Percentiles rank a stretch among this genome's conserved stretches.
phyloP scores from a whole-genome alignment of 2,329 filamentous ascomycete genomes.

The Hypoxylon sp. region DNA sequence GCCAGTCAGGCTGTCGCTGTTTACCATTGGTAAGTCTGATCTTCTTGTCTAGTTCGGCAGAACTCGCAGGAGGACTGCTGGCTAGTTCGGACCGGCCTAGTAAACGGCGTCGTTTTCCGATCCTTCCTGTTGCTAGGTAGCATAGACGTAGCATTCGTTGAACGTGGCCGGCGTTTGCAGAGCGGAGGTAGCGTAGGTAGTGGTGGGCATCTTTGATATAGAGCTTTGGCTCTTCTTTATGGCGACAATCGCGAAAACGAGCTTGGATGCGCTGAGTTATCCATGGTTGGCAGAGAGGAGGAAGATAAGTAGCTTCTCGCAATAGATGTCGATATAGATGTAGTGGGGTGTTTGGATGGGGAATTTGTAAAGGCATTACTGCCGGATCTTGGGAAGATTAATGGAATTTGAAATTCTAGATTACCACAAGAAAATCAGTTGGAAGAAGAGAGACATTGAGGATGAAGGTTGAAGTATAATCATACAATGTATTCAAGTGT shows the following conservation, averaged over 20 bases:
- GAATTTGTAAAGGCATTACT: conserved; percentile 56
- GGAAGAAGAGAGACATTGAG: neutral
- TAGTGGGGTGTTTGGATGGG: conserved; percentile 54
- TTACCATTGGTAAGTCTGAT: conserved; percentile 16
- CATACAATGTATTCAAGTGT: too few relatives aligned
- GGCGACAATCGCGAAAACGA: conserved; percentile 62
- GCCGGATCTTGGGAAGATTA: neutral
- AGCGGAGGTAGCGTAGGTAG: conserved; percentile 64
- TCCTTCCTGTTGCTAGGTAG: conserved; percentile 66
- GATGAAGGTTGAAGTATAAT: neutral
- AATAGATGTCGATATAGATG: conserved; percentile 72
- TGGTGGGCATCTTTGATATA: conserved; percentile 61
- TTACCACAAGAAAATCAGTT: neutral
- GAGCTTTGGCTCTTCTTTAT: conserved; percentile 43
- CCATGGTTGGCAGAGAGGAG: conserved; percentile 63
- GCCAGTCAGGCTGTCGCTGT: conserved; percentile 56
- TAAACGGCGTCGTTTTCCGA: conserved; percentile 65
- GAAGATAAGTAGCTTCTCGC: conserved; percentile 73
- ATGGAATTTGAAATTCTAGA: neutral
- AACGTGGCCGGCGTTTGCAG: conserved; percentile 67
- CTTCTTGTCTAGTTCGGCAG: conserved; percentile 58
- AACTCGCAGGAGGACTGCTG: conserved; percentile 57
- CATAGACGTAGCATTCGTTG: conserved; percentile 65
- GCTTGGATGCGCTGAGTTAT: conserved; percentile 60
- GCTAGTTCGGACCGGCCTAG: conserved; percentile 61